Evolutionary conservation across 2,329 filamentous ascomycete genomes (phyloP), one percentile per base, ranked within the genome.

Genomic region (Aspergillus udagawae): DNA sequence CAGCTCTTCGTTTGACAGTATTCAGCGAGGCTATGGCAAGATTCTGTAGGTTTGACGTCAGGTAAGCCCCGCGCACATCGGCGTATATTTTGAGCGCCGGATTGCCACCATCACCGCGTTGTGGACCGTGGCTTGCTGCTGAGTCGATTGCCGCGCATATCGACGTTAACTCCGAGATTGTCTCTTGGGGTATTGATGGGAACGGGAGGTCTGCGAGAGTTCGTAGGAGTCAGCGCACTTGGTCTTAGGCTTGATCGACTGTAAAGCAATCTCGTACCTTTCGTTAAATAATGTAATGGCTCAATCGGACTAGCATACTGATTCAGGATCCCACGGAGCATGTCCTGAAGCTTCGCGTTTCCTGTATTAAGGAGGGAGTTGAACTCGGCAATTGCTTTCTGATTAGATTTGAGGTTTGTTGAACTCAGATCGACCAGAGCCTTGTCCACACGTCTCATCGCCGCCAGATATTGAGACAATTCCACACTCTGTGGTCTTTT

Each of bases 401-500:
- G 92, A 59, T 97, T 97, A 9, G 92, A 90, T 56, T 91, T 87
- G 52, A 99, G 79, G 65, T 97, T 97, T n/a, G 93, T 93, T 3
- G 89, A 83, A 71, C 89, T 90, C 77, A 99, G 88, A 60, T 96
- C 90, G 59, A 81, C 77, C 55, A 97, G 81, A n/a, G 92, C 90
- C 71, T 89, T 89, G 67, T 89, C 92, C 32, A 96, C 85, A 45
- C 94, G 88, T 76, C 95, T 94, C 65, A 97, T 85, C 5, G 93
- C 96, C 49, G 86, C 87, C 51, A 99, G 84, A 74, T 96, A 99
- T 65, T 90, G 90, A 41, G 86, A 83, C 56, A 99, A 79, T 44
- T 92, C 92, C 32, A 87, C 86, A 74, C 88, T 89, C 65, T 91
- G 87, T 1, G 92, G 92, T n/a, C 84, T 85, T 66, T 53, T 52